These are phyloP conservation scores for Boletus pseudo-olivaceus DNA, from an alignment of 768 basidiomycete species.

Conservation along the genomic window DNA sequence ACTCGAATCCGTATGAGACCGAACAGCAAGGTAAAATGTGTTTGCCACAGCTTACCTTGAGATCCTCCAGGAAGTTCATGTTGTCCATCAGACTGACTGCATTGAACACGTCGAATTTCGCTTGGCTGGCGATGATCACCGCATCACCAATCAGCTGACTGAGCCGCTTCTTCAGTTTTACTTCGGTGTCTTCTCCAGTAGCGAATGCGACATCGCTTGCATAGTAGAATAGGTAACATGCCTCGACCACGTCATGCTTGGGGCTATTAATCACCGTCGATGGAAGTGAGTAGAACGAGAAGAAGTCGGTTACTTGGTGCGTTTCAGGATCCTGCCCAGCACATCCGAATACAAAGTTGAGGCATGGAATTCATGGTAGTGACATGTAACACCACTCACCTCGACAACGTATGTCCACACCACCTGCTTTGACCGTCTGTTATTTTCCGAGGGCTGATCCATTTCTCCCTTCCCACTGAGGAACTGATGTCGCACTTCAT, in stretches of 20 bases:
- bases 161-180: constrained; percentile 64
- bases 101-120: constrained; percentile 96
- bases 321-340: constrained; percentile 68
- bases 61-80: constrained; percentile 69
- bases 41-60: constrained; percentile 56
- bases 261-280: constrained; percentile 82
- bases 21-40: background rate
- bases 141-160: constrained; percentile 74
- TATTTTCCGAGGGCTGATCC: constrained; percentile 35
- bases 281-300: constrained; percentile 96
- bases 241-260: constrained; percentile 76
- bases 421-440: constrained; percentile 73
- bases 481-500: constrained; percentile 85
- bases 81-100: constrained; percentile 96
- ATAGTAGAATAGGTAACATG: constrained; percentile 96
- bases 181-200: constrained; percentile 57
- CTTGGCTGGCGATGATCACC: constrained; percentile 72
- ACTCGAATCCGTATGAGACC: constrained; percentile 46
- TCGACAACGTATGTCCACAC: constrained; percentile 97
- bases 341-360: background rate
- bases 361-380: background rate
- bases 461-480: constrained; percentile 71
- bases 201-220: constrained; percentile 75
- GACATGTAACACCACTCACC: constrained; percentile 41
- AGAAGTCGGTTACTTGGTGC: constrained; percentile 87